Percentiles rank a stretch among this genome's conserved stretches.
These are phyloP conservation scores for Yueomyces sp. DNA, from an alignment of 805 yeast genomes.

Conservation along the genomic window DNA sequence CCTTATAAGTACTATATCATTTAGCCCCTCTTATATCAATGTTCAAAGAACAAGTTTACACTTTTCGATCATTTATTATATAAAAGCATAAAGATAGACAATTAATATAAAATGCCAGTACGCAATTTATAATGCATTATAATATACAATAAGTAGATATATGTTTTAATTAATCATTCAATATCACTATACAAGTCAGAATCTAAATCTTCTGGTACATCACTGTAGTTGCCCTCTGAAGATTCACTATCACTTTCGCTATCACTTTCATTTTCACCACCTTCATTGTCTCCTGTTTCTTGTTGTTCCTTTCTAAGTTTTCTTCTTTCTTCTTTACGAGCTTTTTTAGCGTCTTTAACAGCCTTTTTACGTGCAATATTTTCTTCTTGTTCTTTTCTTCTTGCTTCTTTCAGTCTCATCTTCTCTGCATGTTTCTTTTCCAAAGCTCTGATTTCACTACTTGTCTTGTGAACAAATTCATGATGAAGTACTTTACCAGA, in stretches of 20 bases:
- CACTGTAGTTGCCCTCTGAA: constrained; percentile 25
- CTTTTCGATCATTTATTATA: no score
- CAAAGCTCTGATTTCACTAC: constrained; percentile 42
- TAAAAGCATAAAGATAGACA: no score
- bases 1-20: no score
- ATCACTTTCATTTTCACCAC: constrained; percentile 13
- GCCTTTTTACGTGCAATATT: constrained; percentile 67
- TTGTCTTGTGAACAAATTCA: constrained; percentile 49
- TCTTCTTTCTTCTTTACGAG: constrained; percentile 47
- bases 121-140: not conserved
- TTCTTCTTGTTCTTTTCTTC: constrained; percentile 67
- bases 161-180: constrained; percentile 5
- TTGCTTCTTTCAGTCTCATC: constrained; percentile 48
- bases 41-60: no score
- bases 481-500: constrained; percentile 83
- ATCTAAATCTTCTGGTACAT: constrained; percentile 32
- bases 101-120: no score
- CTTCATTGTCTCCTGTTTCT: constrained; percentile 4
- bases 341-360: constrained; percentile 58
- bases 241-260: constrained; percentile 20
- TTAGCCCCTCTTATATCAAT: no score
- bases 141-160: not conserved
- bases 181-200: constrained; percentile 35
- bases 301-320: constrained; percentile 21
- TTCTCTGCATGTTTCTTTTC: constrained; percentile 56